Evolutionary conservation across 805 yeast species (phyloP).

Genomic region (Monosporozyma siamensis): DNA sequence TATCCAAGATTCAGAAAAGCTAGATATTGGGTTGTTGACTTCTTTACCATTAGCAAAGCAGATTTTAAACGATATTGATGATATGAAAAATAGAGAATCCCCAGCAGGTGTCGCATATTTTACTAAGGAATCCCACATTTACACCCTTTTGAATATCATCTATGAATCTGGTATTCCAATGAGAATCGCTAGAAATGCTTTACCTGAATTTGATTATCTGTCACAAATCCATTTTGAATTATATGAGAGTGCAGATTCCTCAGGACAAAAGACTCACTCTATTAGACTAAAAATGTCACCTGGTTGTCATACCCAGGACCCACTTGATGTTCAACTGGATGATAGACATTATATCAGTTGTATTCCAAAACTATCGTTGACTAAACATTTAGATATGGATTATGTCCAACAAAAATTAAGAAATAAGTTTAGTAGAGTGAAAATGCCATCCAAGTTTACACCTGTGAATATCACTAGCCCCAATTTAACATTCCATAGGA

Average conservation of each 20-base stretch:
- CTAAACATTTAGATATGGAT: slow-evolving; percentile 89
- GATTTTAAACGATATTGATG: slow-evolving; percentile 68
- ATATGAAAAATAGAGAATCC: slow-evolving; percentile 64
- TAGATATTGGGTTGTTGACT: slow-evolving; percentile 91
- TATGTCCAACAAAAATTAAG: slow-evolving; percentile 73
- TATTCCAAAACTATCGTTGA: slow-evolving; percentile 80
- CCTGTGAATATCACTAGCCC: slow-evolving; percentile 84
- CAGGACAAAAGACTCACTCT: slow-evolving; percentile 73
- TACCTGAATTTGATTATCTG: slow-evolving; percentile 91
- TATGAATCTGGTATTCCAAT: slow-evolving; percentile 93
- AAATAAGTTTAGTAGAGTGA: slow-evolving; percentile 76
- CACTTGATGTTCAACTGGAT: slow-evolving; percentile 91
- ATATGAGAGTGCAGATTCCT: slow-evolving; percentile 69
- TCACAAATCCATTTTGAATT: slow-evolving; percentile 92
- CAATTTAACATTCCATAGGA: slow-evolving; percentile 22
- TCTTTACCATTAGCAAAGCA: slow-evolving; percentile 89
- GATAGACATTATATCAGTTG: slow-evolving; percentile 95
- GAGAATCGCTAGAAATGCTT: slow-evolving; percentile 86
- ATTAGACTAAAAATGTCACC: slow-evolving; percentile 89
- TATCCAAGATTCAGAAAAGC: slow-evolving; percentile 85
- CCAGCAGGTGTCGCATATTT: slow-evolving; percentile 86
- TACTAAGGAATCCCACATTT: slow-evolving; percentile 95
- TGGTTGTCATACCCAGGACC: slow-evolving; percentile 97
- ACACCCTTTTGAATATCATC: slow-evolving; percentile 80
- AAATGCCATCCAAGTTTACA: slow-evolving; percentile 81